Evolutionary conservation across 1,284 basidiomycete genomes (phyloP), one percentile per base, ranked within the genome.

Genomic region (Pascua guehoae): DNA sequence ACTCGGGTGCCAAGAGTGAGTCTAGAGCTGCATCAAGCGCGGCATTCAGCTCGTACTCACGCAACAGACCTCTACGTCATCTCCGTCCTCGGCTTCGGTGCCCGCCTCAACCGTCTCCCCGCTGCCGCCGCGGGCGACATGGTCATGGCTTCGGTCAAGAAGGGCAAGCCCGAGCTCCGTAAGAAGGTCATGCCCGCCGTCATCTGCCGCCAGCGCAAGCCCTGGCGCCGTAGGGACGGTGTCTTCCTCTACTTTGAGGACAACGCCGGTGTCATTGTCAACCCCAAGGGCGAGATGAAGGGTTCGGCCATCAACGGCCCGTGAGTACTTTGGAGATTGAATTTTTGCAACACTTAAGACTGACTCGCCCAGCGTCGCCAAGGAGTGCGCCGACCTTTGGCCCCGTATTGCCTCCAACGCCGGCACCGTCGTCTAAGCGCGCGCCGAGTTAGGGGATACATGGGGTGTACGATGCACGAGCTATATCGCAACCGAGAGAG

Each of bases 271-370:
- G 92, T 95, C 64, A 94, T 95, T 66, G 91, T 93, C 74, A 98
- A 98, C 85, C 90, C 91, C 74, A 98, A 98, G 86, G 95, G 96
- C 75, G 95, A 99, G 83, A 98, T 99, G 95, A 99, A 99, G 85
- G 95, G 95, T 60, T 93, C 90, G 58, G 92, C 94, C 70, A 98
- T 99, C 80, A 94, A 95, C 66, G 95, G 95, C 67, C 96, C 95
- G 72, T 74, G 63, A 71, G 72, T 73, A 24, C 12, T 12, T 32
- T 5, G 42, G 36, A 8, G 10, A 15, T 41, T 37, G 14, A 2
- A 50, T 90, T 94, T 60, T 91, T n/a, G n/a, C n/a, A n/a, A n/a
- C n/a, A n/a, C n/a, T n/a, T n/a, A 15, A 15, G n/a, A 46, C 57
- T 64, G 38, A 58, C 50, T 32, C 44, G 7, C 32, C 1, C 52